Evolutionary conservation across 1,139 yeast species (phyloP), one percentile per base, ranked within the genome.

Genomic region (Magnusiomyces tetraspermus): DNA sequence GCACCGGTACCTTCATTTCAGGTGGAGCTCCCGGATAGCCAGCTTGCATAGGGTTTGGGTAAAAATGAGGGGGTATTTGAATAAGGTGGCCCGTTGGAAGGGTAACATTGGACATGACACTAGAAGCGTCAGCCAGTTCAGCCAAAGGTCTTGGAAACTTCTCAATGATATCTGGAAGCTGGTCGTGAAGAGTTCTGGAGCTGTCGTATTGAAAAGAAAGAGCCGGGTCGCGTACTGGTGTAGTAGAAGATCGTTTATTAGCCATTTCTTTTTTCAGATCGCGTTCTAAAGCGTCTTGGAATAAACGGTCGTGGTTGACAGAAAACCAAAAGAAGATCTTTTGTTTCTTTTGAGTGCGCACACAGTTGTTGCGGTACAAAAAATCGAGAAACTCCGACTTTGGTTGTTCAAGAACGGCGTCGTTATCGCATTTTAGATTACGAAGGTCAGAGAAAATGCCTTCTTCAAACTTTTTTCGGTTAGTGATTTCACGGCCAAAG

Each of bases 301-400:
- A 90, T 50, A 92, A 71, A 63, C 86, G 83, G 66, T 92, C 97
- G 69, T 92, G 97, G 45, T 94, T 92, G 6, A 92, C 97, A 64
- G 90, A 85, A 67, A 86, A 90, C 98, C 98, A 92, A 67, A 84
- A 89, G 66, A 92, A 92, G 42, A 92, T 97, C 67, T 92, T 92
- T 67, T 92, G 98, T 66, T 92, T 92, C 75, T 92, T 92, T 64
- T 92, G 97, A 1, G 98, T 92, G 61, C 96, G 77, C 24, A 92
- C 75, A 67, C 98, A 90, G 58, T 84, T 81, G 65, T 92, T 88
- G 63, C 84, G 85, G 69, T 85, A 88, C 47, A 92, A 72, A 61
- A 90, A 89, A 59, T 85, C 88, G 56, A 92, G 75, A 65, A 92
- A 89, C 47, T 82, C 84, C 0, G 96, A 87, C 64, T 88, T 82